These are phyloP conservation scores for Trichoderma polysporum DNA, from an alignment of 2,329 filamentous ascomycete species.

Conservation along the genomic window DNA sequence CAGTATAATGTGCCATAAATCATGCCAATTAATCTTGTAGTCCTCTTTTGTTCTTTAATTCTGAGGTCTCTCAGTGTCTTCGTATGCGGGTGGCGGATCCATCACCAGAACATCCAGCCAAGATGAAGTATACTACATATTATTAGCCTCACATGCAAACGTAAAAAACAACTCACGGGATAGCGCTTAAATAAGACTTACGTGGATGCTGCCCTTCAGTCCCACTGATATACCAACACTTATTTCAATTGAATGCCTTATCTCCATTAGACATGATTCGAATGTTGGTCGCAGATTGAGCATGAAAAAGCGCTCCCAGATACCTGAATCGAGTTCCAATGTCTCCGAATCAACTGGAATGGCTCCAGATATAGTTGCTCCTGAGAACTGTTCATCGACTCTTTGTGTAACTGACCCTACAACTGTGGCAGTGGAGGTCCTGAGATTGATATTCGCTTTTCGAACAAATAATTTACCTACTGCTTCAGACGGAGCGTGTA, in stretches of 20 bases:
- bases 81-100: not conserved
- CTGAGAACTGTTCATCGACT: not conserved
- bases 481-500: not conserved
- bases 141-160: not conserved
- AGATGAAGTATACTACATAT: not conserved
- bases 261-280: conserved; percentile 2
- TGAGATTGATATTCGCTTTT: not conserved
- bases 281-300: not conserved
- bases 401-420: not conserved
- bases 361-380: not conserved
- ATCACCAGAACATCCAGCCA: not conserved
- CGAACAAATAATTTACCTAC: not conserved
- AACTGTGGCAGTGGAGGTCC: not conserved
- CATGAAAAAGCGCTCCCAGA: not conserved
- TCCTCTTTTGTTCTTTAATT: not conserved
- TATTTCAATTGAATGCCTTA: not conserved
- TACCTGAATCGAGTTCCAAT: not conserved
- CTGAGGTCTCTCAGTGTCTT: not conserved
- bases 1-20: not conserved
- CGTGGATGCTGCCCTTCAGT: not conserved
- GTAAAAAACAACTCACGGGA: not conserved
- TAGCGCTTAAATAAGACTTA: not conserved
- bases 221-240: conserved; percentile 1
- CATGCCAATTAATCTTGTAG: not conserved
- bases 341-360: not conserved